Conservation (phyloP, 169 alveolate species). For the Plasmodium malariae region DNA sequence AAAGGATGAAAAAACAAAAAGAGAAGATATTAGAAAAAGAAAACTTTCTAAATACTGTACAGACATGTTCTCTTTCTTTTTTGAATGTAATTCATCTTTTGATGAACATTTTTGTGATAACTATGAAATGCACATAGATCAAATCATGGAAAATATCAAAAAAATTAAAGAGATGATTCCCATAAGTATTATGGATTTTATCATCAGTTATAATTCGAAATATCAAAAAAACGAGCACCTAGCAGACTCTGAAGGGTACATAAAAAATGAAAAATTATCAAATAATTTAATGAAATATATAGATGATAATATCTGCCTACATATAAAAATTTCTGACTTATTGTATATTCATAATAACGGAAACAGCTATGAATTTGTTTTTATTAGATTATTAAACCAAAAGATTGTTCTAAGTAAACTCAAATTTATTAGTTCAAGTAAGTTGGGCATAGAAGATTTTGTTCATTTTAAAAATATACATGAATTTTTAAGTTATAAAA, state of each 20-base stretch:
- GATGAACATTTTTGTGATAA: slow-evolving; percentile 45
- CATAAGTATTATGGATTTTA: slow-evolving; percentile 28
- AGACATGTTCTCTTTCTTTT: slow-evolving; percentile 54
- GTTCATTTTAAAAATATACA: slow-evolving; percentile 23
- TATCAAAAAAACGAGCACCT: slow-evolving; percentile 37
- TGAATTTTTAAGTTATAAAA: slow-evolving; percentile 49
- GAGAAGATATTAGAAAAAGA: slow-evolving; percentile 14
- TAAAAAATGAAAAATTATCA: background rate
- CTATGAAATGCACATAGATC: slow-evolving; percentile 42
- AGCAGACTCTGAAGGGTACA: background rate
- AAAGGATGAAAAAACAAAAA: background rate
- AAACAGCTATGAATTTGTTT: slow-evolving; percentile 31
- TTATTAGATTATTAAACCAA: slow-evolving; percentile 19
- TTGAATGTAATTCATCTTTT: slow-evolving; percentile 64
- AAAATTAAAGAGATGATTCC: slow-evolving; percentile 35
- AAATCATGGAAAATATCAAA: slow-evolving; percentile 19
- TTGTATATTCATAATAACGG: slow-evolving; percentile 19
- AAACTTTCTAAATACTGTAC: slow-evolving; percentile 51
- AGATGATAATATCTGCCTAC: slow-evolving; percentile 29
- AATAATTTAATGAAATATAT: background rate
- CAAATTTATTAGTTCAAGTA: slow-evolving; percentile 22
- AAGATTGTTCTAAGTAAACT: slow-evolving; percentile 45
- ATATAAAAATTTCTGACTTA: slow-evolving; percentile 46
- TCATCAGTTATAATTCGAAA: slow-evolving; percentile 36
- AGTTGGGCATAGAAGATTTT: slow-evolving; percentile 45